phyloP scores from a whole-genome alignment of 257 asterid genomes.

The Handroanthus guayacan region DNA sequence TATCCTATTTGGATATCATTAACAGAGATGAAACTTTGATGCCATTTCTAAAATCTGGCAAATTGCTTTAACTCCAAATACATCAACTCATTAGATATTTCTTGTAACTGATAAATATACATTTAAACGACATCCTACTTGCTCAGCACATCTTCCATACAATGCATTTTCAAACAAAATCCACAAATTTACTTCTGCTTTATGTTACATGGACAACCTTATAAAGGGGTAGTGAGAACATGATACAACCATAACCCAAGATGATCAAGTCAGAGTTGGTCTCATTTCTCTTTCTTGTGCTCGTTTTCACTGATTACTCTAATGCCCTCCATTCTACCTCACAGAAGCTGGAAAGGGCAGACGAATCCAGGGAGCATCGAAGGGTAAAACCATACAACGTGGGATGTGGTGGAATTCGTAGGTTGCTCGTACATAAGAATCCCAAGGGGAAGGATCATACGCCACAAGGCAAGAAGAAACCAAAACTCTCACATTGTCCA shows the following conservation, averaged over 20 bases:
- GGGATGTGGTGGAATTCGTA: neutral
- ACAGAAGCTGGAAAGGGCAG: neutral
- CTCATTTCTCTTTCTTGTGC: constrained; percentile 1
- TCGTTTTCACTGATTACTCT: neutral
- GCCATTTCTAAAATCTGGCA: neutral
- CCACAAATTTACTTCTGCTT: constrained; percentile 8
- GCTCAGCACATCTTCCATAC: neutral
- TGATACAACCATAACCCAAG: neutral
- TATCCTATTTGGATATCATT: neutral
- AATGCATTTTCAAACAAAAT: neutral
- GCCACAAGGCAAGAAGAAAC: neutral
- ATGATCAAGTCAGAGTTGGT: neutral
- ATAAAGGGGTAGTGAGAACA: neutral
- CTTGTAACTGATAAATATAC: neutral
- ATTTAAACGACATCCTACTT: neutral
- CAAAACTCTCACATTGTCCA: neutral
- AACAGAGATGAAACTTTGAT: neutral
- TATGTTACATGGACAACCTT: neutral
- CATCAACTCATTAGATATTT: neutral
- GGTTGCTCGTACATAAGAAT: neutral
- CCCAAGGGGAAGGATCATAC: neutral
- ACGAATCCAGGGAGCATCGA: neutral
- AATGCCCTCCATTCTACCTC: neutral
- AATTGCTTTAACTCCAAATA: neutral
- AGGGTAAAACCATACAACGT: neutral